These are phyloP conservation scores for Xylariales sp. DNA, from an alignment of 2,329 filamentous ascomycete species.

Conservation along the genomic window DNA sequence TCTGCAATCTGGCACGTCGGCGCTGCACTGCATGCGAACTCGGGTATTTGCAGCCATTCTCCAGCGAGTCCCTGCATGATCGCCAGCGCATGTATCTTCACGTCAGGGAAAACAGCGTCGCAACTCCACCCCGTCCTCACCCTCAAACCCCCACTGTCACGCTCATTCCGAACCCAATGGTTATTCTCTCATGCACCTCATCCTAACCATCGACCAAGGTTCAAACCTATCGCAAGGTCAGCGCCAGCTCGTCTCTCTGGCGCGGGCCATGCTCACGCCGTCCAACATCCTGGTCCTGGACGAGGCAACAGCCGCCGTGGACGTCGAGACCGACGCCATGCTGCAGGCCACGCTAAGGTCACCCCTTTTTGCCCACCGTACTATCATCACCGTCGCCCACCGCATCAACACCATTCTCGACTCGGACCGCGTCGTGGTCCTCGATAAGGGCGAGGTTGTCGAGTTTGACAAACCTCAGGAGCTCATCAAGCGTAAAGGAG, in stretches of 20 bases:
- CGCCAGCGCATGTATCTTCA: conserved; percentile 25
- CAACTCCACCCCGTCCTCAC: background rate
- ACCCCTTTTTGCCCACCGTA: conserved; percentile 76
- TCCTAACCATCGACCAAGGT: conserved; percentile 50
- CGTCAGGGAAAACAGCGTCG: conserved; percentile 3
- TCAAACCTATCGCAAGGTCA: conserved; percentile 95
- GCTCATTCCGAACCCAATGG: conserved; percentile 7
- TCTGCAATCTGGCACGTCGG: conserved; percentile 14
- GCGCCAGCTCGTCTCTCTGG: conserved; percentile 87
- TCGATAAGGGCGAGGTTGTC: conserved; percentile 83
- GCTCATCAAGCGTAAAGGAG: conserved; percentile 68
- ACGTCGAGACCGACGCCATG: conserved; percentile 64
- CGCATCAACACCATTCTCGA: conserved; percentile 95
- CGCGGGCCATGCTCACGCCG: conserved; percentile 87
- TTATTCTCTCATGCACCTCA: conserved; percentile 7
- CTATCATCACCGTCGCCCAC: conserved; percentile 97
- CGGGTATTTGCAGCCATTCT: conserved; percentile 13
- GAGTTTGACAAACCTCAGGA: conserved; percentile 87
- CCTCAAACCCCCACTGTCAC: conserved; percentile 1
- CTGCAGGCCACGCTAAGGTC: conserved; percentile 60
- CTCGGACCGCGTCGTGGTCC: conserved; percentile 84
- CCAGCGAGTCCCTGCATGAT: conserved; percentile 29
- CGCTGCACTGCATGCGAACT: conserved; percentile 7
- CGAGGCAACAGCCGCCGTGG: conserved; percentile 81
- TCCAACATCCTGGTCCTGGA: conserved; percentile 97